phyloP scores from a whole-genome alignment of 306 rosid genomes.

The Lablab purpureus region DNA sequence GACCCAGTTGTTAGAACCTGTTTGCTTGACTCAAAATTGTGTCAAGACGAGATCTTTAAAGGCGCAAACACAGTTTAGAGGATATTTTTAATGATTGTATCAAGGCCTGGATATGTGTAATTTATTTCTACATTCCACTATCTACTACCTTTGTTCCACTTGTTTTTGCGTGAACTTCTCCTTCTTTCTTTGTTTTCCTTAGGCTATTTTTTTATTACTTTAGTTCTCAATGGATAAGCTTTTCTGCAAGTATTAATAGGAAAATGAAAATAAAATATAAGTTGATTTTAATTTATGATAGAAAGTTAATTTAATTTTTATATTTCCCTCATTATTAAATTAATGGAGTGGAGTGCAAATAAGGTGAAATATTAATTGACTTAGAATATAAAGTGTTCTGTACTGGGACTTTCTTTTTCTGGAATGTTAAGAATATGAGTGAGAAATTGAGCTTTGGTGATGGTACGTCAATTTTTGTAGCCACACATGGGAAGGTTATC shows the following conservation, averaged over 20 bases:
- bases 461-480: no score
- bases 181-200: background rate
- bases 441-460: no score
- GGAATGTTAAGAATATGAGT: no score
- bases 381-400: background rate
- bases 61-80: constrained; percentile 54
- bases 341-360: constrained; percentile 1
- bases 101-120: constrained; percentile 55
- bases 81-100: constrained; percentile 35
- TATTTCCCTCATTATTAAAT: no score
- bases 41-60: constrained; percentile 53
- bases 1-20: constrained; percentile 42
- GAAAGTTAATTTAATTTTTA: no score
- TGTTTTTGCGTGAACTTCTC: constrained; percentile 24
- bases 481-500: no score
- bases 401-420: no score
- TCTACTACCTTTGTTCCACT: constrained; percentile 20
- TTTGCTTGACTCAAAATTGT: constrained; percentile 44
- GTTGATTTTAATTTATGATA: no score
- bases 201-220: background rate
- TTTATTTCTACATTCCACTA: constrained; percentile 48
- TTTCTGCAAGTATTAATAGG: background rate
- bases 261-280: no score
- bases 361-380: background rate
- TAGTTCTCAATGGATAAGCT: background rate